Evolutionary conservation across 2,329 filamentous ascomycete genomes (phyloP), one percentile per base, ranked within the genome.

Genomic region (Colletotrichum tabaci): DNA sequence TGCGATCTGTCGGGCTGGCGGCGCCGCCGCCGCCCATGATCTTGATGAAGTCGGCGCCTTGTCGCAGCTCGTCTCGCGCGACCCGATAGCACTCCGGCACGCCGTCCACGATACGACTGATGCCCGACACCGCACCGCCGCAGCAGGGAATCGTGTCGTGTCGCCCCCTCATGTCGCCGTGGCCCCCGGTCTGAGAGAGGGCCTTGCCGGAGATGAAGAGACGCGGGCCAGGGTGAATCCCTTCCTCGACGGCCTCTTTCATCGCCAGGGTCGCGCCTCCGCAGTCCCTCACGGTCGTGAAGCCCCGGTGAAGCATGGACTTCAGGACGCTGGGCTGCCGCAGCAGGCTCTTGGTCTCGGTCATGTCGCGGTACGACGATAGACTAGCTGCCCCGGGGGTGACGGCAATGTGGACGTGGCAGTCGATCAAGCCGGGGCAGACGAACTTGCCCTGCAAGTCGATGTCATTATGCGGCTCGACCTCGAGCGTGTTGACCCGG

Each of bases 11-110:
- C 0, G 87, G 87, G 15, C 83, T 87, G 0, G 86, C 84, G 1
- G 91, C 88, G 12, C 89, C 89, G 2, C 89, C 88, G 7, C 84
- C 84, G 1, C 82, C 82, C 87, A 90, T 90, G 74, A 91, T 88
- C 77, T 91, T 91, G 77, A 91, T 85, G 75, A 90, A 90, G 75
- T 90, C 87, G 1, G 87, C 86, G 2, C 89, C 89, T 13, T 79
- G 81, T 7, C 89, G 82, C 0, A 91, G 76, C 76, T 90, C 85
- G 61, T 90, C 87, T 5, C 89, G 82, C 0, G 85, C 84, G 15
- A 81, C 84, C n/a, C 83, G 82, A 42, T 88, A 80, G 72, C 88
- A 90, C 53, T 87, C 86, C 0, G 87, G 81, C 1, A 89, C 87
- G 1, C 88, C 87, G 75, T 90, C 87, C 30, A 83, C 84, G 2